A percentile compares a stretch with the other conserved stretches of the same genome.
Conservation (phyloP, 768 basidiomycete genomes). For the Rhodotorula toruloides region DNA sequence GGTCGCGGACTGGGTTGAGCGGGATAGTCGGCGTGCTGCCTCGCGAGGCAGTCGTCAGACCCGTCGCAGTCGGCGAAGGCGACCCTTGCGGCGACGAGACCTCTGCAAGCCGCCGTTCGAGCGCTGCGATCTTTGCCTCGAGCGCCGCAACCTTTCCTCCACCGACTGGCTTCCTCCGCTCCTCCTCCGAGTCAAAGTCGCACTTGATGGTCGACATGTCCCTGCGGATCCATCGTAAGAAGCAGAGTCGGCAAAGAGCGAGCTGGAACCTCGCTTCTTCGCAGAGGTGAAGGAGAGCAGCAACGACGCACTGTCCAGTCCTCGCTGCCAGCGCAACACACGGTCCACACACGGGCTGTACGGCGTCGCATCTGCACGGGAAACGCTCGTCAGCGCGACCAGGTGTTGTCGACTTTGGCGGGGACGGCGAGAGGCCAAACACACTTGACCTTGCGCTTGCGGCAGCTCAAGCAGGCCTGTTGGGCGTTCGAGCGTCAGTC, state of each 20-base stretch:
- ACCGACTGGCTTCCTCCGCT: constrained; percentile 11
- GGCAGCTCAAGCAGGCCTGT: constrained; percentile 3
- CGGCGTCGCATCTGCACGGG: neutral
- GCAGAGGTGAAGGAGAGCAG: neutral
- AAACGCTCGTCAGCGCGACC: neutral
- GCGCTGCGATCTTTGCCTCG: constrained; percentile 13
- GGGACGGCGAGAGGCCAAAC: neutral
- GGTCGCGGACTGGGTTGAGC: neutral
- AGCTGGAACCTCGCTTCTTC: neutral
- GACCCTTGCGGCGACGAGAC: neutral
- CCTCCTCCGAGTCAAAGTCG: constrained; percentile 11
- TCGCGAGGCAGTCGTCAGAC: neutral
- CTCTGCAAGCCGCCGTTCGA: constrained; percentile 1
- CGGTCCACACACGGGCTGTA: neutral
- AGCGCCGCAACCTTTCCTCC: constrained; percentile 5
- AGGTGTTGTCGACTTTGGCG: no score
- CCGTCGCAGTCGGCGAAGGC: neutral
- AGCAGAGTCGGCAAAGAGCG: neutral
- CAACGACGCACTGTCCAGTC: neutral
- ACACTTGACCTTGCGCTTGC: constrained; percentile 8
- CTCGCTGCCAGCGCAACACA: neutral
- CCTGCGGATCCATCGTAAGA: neutral
- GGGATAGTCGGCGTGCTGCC: neutral
- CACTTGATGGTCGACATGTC: neutral
- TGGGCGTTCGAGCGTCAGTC: neutral